Percentiles rank a stretch among this genome's conserved stretches.
phyloP scores from a whole-genome alignment of 2,329 filamentous ascomycete species.

The Monilinia vaccinii-corymbosi region DNA sequence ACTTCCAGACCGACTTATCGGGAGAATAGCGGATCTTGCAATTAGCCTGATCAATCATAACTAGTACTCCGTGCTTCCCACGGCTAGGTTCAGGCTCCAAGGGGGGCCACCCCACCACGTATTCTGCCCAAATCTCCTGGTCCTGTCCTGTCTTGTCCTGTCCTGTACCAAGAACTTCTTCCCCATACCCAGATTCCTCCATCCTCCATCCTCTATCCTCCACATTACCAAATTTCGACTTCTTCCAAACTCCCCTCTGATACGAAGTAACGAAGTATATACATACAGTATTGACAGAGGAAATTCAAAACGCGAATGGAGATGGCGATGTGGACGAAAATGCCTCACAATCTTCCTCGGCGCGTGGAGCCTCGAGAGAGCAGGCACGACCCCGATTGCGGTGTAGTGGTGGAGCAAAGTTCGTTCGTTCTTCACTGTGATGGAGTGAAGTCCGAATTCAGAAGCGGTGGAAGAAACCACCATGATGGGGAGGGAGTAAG shows the following conservation, averaged over 20 bases:
- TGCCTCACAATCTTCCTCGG: neutral
- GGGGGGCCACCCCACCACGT: too few relatives aligned
- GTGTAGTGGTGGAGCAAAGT: neutral
- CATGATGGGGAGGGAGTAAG: neutral
- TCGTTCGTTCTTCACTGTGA: too few relatives aligned
- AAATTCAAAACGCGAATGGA: neutral
- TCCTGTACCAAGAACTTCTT: neutral
- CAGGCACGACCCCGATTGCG: neutral
- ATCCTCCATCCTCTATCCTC: conserved; percentile 2
- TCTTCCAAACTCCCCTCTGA: neutral
- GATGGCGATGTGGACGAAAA: neutral
- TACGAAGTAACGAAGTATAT: too few relatives aligned
- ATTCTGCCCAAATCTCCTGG: neutral
- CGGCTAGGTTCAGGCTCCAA: neutral
- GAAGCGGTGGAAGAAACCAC: neutral
- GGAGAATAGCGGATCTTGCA: neutral
- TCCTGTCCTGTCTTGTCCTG: too few relatives aligned
- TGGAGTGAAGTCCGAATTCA: neutral
- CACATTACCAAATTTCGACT: neutral
- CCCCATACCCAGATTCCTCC: conserved; percentile 3
- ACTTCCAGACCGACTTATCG: too few relatives aligned
- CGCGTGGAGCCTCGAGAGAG: neutral
- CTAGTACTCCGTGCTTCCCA: too few relatives aligned
- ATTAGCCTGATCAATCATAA: neutral
- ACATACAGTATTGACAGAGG: too few relatives aligned